Evolutionary conservation across 768 basidiomycete species (phyloP), one percentile per base, ranked within the genome.

Genomic region (Exidia glandulosa): DNA sequence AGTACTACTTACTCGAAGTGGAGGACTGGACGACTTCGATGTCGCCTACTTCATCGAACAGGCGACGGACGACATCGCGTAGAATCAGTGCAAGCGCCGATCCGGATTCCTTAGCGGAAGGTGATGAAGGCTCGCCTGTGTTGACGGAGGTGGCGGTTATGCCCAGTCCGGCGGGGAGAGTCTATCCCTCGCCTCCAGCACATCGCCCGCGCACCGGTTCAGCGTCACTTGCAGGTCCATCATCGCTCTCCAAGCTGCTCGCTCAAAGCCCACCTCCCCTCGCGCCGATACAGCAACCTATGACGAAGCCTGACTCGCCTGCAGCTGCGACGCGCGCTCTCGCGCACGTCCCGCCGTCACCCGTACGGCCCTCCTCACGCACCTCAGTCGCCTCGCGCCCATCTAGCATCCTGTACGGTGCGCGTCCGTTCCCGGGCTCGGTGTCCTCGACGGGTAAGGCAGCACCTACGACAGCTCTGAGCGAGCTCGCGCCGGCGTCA

Each of bases 1-100:
- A 94, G 73, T 94, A 90, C 65, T 94, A 90, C 71, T 87, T 92
- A 84, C 81, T 94, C 23, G 88, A 94, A 72, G 92, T 94, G 25
- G 92, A 95, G 69, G 89, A 91, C 65, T 95, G 92, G 91, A 90
- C 88, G 2, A 87, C 90, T 65, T 83, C 86, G 1, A 79, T 25
- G 25, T 55, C 77, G 55, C 79, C 73, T 54, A 64, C 81, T 36
- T 81, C 81, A 60, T 54, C 50, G 12, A 54, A 27, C 25, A 87
- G 86, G 69, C 81, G 85, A 52, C 77, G 81, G 56, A 71, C 73
- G 32, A 77, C 76, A 7, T 77, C 78, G 9, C 80, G 77, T 67
- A 87, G 84, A 66, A 67, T 74, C n/a, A n/a, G n/a, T n/a, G n/a
- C n/a, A 19, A 16, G 36, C 34, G 57, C 29, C 12, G 34, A n/a